Conservation (phyloP, 805 yeast species). For the Helenozyma baotianmanensis region DNA sequence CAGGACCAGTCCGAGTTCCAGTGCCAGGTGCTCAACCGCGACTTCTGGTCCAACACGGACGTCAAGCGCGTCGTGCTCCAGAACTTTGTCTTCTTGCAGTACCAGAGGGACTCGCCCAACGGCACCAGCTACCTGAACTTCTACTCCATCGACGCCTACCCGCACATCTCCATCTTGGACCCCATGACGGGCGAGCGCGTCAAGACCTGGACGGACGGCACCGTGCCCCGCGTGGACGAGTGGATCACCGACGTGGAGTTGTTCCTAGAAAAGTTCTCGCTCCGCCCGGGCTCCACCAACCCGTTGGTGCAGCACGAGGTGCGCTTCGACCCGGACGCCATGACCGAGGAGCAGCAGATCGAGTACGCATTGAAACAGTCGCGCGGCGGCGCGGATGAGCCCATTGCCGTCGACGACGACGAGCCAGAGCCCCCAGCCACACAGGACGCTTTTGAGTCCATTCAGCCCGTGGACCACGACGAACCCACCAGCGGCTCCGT, state of each 20-base stretch:
- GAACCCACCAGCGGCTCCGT: constrained; percentile 62
- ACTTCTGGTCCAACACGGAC: constrained; percentile 74
- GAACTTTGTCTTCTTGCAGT: constrained; percentile 81
- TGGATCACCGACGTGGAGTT: constrained; percentile 68
- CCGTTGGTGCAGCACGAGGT: constrained; percentile 62
- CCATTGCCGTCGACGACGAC: constrained; percentile 20
- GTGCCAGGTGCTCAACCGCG: constrained; percentile 88
- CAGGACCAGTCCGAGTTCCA: constrained; percentile 83
- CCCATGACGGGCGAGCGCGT: constrained; percentile 94
- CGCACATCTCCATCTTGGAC: constrained; percentile 89
- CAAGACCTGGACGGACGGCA: constrained; percentile 62
- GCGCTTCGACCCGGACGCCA: constrained; percentile 55
- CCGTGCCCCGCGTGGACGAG: constrained; percentile 51
- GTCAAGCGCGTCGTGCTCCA: constrained; percentile 62
- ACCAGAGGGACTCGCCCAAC: constrained; percentile 68
- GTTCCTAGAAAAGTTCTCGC: constrained; percentile 61
- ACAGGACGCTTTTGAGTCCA: constrained; percentile 43
- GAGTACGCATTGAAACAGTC: constrained; percentile 71
- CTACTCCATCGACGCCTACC: constrained; percentile 66
- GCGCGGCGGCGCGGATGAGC: constrained; percentile 31
- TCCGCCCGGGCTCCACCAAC: constrained; percentile 58
- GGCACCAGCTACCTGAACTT: constrained; percentile 70
- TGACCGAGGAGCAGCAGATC: constrained; percentile 82
- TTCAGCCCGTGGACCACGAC: constrained; percentile 46
- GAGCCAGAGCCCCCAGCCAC: constrained; percentile 10